phyloP scores from a whole-genome alignment of 345 rosid species.

The Cardamine chenopodiifolia region DNA sequence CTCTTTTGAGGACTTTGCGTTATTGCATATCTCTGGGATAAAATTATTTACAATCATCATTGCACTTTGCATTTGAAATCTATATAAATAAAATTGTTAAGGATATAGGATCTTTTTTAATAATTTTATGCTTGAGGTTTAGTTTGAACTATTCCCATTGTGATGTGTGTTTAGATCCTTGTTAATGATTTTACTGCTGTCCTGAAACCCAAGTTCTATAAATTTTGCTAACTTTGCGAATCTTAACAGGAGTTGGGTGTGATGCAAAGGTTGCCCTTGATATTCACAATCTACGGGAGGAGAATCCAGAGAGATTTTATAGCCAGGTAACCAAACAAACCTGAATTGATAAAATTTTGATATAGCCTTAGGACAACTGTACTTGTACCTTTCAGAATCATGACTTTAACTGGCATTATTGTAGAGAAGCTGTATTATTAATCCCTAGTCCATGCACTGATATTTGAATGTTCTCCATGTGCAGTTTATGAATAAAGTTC shows the following conservation, averaged over 20 bases:
- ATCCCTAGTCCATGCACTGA: conserved; percentile 2
- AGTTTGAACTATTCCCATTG: neutral
- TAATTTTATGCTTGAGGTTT: conserved; percentile 9
- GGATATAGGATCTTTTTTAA: neutral
- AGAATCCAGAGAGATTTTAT: conserved; percentile 82
- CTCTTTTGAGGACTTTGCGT: neutral
- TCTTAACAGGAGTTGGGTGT: conserved; percentile 72
- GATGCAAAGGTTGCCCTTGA: conserved; percentile 95
- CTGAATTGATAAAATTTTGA: neutral
- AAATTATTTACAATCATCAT: neutral
- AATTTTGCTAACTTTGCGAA: neutral
- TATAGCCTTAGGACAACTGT: neutral
- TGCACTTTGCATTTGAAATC: neutral
- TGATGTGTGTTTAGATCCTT: neutral
- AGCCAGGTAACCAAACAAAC: conserved; percentile 59
- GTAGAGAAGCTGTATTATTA: neutral
- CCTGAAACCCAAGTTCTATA: conserved; percentile 4
- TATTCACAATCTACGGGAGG: conserved; percentile 80
- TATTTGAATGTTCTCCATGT: conserved; percentile 26
- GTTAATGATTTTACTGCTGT: neutral
- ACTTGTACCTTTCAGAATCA: neutral
- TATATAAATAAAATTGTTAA: neutral
- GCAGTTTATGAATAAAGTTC: conserved; percentile 94
- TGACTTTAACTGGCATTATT: neutral
- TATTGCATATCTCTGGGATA: neutral